Evolutionary conservation across 2,329 filamentous ascomycete species (phyloP), one percentile per base, ranked within the genome.

Genomic region (Hysterium pulicare): DNA sequence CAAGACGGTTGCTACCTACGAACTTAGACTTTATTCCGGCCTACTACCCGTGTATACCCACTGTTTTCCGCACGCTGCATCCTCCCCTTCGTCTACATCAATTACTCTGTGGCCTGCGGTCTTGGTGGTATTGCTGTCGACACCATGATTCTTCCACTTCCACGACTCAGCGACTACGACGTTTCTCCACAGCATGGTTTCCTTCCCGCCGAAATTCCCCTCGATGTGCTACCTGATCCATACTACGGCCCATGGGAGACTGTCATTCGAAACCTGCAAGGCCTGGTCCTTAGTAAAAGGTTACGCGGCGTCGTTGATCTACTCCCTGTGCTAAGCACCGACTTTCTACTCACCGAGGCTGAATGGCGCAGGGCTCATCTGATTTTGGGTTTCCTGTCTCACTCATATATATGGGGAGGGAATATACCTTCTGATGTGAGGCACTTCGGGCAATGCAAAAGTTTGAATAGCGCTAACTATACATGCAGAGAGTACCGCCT

Each of bases 241-340:
- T 97, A 96, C 73, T 98, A 97, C 70, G 84, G 87, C 67, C 88
- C 89, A 62, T 98, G 93, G 93, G 93, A 98, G 71, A 81, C 85
- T 34, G 78, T 96, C 38, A 81, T 85, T 24, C 79, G 83, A 53
- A 96, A 95, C 60, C 76, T 98, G 22, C 93, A 96, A 70, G 82
- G 84, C 10, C 74, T 97, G 46, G 83, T 97, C 39, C 77, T 96
- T 43, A 94, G 84, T 68, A 88, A 86, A 65, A 83, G 90, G 47
- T 75, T 98, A 49, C 84, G 89, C 34, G 79, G 82, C 38, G 81
- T 90, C 46, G 79, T 97, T 45, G 84, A 96, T 54, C 76, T 78
- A 33, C 77, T 98, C 46, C 90, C 91, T 6, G 75, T 95, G 41
- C 81, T 98, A 48, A 89, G 87, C 40, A 94, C 90, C 35, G 76